Evolutionary conservation across 1,284 basidiomycete genomes (phyloP).

Genomic region (Crepidotus sp.): DNA sequence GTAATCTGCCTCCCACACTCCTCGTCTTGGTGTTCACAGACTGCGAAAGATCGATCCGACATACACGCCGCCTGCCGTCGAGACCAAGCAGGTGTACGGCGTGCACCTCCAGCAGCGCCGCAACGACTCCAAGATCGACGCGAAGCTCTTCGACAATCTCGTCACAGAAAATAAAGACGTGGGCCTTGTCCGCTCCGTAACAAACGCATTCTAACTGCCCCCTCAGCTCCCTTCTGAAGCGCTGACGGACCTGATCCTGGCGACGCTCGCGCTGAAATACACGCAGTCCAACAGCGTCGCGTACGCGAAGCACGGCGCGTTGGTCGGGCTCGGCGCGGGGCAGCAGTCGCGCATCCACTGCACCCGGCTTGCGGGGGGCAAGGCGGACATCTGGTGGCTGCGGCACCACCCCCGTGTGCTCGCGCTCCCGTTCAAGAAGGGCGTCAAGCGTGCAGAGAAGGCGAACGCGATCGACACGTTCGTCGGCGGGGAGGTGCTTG

Average conservation of each 20-base stretch:
- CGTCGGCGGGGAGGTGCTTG: constrained; percentile 84
- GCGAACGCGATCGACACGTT: constrained; percentile 98
- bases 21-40: constrained; percentile 2
- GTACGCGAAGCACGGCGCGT: constrained; percentile 88
- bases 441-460: constrained; percentile 95
- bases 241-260: constrained; percentile 82
- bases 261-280: constrained; percentile 96
- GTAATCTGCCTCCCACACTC: constrained; percentile 29
- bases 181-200: constrained; percentile 19
- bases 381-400: constrained; percentile 99
- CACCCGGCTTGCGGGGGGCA: constrained; percentile 92
- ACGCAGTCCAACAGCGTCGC: constrained; percentile 99
- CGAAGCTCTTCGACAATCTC: constrained; percentile 77
- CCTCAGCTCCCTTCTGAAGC: constrained; percentile 67
- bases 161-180: constrained; percentile 86
- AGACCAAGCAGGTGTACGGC: constrained; percentile 95
- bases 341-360: constrained; percentile 99
- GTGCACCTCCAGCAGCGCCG: constrained; percentile 86
- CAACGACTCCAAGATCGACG: constrained; percentile 87
- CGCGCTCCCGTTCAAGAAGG: constrained; percentile 91
- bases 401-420: constrained; percentile 93
- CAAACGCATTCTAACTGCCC: neutral
- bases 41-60: constrained; percentile 72
- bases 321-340: constrained; percentile 94
- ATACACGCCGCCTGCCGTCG: constrained; percentile 69